Base-by-base conservation (phyloP, 768 basidiomycete species). In the Tephrocybe sp. region DNA sequence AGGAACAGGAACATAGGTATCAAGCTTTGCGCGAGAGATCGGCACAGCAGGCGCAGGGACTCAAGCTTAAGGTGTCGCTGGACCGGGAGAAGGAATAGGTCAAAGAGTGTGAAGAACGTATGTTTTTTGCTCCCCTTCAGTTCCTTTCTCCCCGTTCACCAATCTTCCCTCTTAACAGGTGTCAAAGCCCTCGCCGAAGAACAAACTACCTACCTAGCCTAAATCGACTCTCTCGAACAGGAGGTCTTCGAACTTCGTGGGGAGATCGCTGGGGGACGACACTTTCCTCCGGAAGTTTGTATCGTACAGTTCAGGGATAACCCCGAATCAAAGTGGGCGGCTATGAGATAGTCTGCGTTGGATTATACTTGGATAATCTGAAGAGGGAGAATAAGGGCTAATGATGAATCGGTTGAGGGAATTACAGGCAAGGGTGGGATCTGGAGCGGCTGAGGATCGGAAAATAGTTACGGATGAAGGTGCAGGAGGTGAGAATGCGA, bases 291-390 rank as follows among this genome's bases (percentile, higher is more conserved):
- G 4, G 52, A 51, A 0, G 48, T 50, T 23, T 41, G 55, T n/a
- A 34, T 56, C n/a, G 44, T 53, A 2, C 45, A 53, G 39, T 41
- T 56, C 22, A 43, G 30, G 12, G 55, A 56, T 21, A 56, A 56
- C 42, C 27, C 27, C 27, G 27, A 29, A 11, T 29, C 27, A 11
- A 5, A 29, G 27, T 29, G 91, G 81, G 80, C 80, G 12, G 88
- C 90, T 38, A 69, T 91, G 23, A 76, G 92, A 41, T 77, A 84
- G 54, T 84, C 78, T 18, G 83, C 78, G 16, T n/a, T n/a, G n/a
- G n/a, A n/a, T n/a, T n/a, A n/a, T n/a, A n/a, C n/a, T 75, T 97
- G 70, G 84, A 93, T 30, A 71, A 85, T 18, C 70, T 97, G 29
- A 83, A 79, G 66, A 71, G 67, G n/a, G n/a, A n/a, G 36, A 99